Base-by-base conservation (phyloP, 108 stramenopile species). In the Pseudonitzschia delicatissima region DNA sequence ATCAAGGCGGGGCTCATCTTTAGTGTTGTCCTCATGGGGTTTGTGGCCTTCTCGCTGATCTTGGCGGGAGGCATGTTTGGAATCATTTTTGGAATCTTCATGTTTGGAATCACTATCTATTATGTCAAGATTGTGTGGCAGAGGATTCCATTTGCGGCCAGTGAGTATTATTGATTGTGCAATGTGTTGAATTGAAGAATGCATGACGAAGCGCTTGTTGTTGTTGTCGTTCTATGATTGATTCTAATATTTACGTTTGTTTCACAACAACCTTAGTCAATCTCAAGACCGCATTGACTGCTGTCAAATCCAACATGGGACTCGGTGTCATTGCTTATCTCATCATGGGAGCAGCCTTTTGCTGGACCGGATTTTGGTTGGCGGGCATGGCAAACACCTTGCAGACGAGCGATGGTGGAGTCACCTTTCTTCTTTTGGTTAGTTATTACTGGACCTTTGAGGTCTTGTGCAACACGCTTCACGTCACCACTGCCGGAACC, bases 71-170 rank as follows among this genome's bases (percentile, higher is more conserved):
- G 3, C 12, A 53, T 57, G 36, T 36, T 67, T 31, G 34, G 63
- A 33, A 57, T 59, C 20, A 45, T 48, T 4, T 18, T 47, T 29
- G 85, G 69, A 25, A 39, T 76, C 8, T 45, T 86, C 11, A 36
- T 65, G 28, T 89, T 89, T 72, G 70, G 74, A 0, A 0, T 87
- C 35, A 74, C 78, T 26, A 29, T 57, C 7, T 92, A 88, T 37
- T 92, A 92, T 59, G 85, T 85, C 13, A 62, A 52, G 11, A 21
- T 52, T 27, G 88, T 95, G 0, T 90, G 93, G 88, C 23, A 52
- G 3, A 76, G 90, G 0, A 88, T 95, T 64, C 87, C 93, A 0
- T 92, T 88, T 77, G 87, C 90, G 2, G 83, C 93, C 0, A 13
- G 58, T 59, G 13, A 51, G 83, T 55, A 67, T 57, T 40, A 71